phyloP scores from a whole-genome alignment of 2,329 filamentous ascomycete genomes.

The Aspergillus clavatus region DNA sequence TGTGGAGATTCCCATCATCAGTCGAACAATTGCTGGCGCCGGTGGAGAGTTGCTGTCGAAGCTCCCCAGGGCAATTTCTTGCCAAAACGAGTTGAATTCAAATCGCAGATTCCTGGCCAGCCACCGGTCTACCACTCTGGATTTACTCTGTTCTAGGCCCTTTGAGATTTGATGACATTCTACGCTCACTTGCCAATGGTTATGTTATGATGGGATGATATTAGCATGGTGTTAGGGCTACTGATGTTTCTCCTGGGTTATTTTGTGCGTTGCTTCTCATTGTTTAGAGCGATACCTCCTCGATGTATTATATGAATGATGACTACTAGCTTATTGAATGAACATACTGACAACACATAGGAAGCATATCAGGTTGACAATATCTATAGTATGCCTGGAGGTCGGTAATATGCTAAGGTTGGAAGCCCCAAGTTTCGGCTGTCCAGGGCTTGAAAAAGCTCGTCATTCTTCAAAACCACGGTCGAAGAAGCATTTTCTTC shows the following conservation, averaged over 20 bases:
- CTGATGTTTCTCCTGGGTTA: not conserved
- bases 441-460: constrained; percentile 18
- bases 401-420: constrained; percentile 26
- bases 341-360: too few relatives aligned
- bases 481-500: constrained; percentile 4
- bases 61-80: constrained; percentile 19
- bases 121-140: constrained; percentile 22
- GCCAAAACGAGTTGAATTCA: constrained; percentile 21
- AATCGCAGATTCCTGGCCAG: constrained; percentile 17
- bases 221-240: not conserved
- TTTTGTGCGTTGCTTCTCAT: not conserved
- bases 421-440: constrained; percentile 26
- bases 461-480: constrained; percentile 14
- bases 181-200: not conserved
- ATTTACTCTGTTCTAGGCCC: constrained; percentile 18
- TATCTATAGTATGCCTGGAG: constrained; percentile 15
- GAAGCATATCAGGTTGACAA: too few relatives aligned
- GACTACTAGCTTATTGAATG: too few relatives aligned
- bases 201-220: not conserved
- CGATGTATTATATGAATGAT: not conserved
- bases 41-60: constrained; percentile 21
- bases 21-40: constrained; percentile 21
- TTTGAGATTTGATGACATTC: not conserved
- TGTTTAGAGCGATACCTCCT: not conserved
- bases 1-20: constrained; percentile 21